Conservation (phyloP, 495 filamentous ascomycete genomes). For the Hypoxylon trugodes region DNA sequence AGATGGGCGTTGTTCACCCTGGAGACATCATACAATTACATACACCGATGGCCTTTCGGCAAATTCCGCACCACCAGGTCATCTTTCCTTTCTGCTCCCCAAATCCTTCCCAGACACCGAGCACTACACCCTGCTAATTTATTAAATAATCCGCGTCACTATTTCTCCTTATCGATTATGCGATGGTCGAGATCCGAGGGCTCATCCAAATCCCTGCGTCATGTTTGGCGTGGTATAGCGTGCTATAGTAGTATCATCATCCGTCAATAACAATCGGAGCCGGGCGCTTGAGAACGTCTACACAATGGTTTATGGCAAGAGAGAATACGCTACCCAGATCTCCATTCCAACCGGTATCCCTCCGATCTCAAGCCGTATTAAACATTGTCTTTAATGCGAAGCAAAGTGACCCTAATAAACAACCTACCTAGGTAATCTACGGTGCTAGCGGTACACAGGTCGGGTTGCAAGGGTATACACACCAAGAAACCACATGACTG, state of each 20-base stretch:
- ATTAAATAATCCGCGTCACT: conserved; percentile 2
- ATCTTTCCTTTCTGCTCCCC: neutral
- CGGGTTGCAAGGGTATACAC: conserved; percentile 5
- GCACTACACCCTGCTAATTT: conserved; percentile 29
- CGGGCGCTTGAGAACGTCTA: conserved; percentile 2
- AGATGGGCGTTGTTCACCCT: conserved; percentile 1
- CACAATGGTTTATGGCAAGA: neutral
- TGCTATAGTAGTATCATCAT: conserved; percentile 2
- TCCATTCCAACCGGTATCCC: too few species aligned
- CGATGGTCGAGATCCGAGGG: neutral
- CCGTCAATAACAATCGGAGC: neutral
- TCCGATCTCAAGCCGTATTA: too few species aligned
- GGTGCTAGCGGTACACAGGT: neutral
- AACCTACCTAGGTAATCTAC: neutral
- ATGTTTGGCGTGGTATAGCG: too few species aligned
- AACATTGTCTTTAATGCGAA: too few species aligned
- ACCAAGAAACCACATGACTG: too few species aligned
- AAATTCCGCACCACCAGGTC: neutral
- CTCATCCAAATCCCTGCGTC: conserved; percentile 8
- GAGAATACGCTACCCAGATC: neutral
- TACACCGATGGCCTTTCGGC: conserved; percentile 3
- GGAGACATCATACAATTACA: neutral
- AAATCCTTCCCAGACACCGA: conserved; percentile 26
- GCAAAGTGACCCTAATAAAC: neutral
- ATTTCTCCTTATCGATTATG: neutral